These are phyloP conservation scores for Linnemannia elongata DNA, from an alignment of 192 early-diverging fungal genomes.

Conservation along the genomic window DNA sequence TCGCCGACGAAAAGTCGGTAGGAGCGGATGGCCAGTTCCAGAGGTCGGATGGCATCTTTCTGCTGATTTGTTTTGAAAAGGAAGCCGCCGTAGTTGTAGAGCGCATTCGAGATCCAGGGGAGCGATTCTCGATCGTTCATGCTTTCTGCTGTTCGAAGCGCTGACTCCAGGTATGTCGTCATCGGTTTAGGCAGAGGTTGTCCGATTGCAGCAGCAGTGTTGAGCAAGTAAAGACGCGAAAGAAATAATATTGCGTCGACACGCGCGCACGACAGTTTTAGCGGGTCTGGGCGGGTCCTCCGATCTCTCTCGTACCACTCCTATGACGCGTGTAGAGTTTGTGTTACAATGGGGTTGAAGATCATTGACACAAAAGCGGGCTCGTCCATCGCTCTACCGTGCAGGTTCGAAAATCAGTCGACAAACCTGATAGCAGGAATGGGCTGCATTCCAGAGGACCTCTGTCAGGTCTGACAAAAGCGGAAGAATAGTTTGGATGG, in stretches of 20 bases:
- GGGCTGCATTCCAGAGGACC: slow-evolving; percentile 14
- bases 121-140: slow-evolving; percentile 58
- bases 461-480: slow-evolving; percentile 10
- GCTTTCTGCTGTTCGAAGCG: slow-evolving; percentile 26
- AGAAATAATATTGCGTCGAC: slow-evolving; percentile 47
- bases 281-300: slow-evolving; percentile 17
- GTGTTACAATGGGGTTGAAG: neutral
- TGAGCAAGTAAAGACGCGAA: slow-evolving; percentile 16
- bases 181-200: neutral
- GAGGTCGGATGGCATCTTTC: slow-evolving; percentile 51
- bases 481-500: slow-evolving; percentile 1
- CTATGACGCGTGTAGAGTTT: neutral
- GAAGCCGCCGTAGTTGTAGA: slow-evolving; percentile 62
- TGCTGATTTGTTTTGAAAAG: slow-evolving; percentile 48
- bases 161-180: slow-evolving; percentile 37
- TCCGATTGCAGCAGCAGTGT: neutral
- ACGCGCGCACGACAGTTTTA: slow-evolving; percentile 39
- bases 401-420: neutral
- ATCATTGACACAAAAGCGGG: no score
- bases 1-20: slow-evolving; percentile 23
- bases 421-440: slow-evolving; percentile 24
- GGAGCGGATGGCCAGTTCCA: slow-evolving; percentile 31
- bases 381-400: neutral
- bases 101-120: slow-evolving; percentile 65
- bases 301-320: neutral